These are phyloP conservation scores for Camelina laxa DNA, from an alignment of 345 rosid species.

Conservation along the genomic window DNA sequence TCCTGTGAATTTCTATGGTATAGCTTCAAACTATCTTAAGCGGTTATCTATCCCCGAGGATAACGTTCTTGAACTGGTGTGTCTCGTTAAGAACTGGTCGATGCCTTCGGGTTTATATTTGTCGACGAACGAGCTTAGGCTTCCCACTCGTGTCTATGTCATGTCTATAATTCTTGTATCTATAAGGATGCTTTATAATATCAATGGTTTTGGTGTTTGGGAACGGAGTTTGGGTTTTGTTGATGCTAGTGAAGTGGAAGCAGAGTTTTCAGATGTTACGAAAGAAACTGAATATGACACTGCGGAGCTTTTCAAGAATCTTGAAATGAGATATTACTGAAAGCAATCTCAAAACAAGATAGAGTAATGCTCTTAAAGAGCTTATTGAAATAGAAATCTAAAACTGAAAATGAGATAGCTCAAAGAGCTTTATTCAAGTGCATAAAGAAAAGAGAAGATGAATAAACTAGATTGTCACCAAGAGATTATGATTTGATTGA, in stretches of 20 bases:
- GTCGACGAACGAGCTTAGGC: constrained; percentile 61
- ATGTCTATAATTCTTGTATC: constrained; percentile 64
- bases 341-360: too few relatives aligned
- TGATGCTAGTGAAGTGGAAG: constrained; percentile 24
- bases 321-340: constrained; percentile 44
- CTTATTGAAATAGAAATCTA: too few relatives aligned
- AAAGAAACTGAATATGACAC: neutral
- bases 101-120: constrained; percentile 77
- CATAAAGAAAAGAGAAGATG: too few relatives aligned
- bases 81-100: constrained; percentile 61
- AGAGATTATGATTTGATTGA: too few relatives aligned
- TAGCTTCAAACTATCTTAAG: constrained; percentile 62
- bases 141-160: constrained; percentile 64
- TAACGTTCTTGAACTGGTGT: constrained; percentile 59
- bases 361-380: too few relatives aligned
- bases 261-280: neutral
- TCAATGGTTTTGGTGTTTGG: constrained; percentile 59
- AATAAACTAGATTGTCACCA: too few relatives aligned
- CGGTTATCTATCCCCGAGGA: constrained; percentile 57
- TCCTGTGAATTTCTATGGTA: constrained; percentile 66
- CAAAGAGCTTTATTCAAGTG: too few relatives aligned
- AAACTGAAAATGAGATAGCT: too few relatives aligned
- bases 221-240: constrained; percentile 23
- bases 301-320: constrained; percentile 53
- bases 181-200: constrained; percentile 60